These are phyloP conservation scores for Kurtzmaniella fragi DNA, from an alignment of 805 yeast species.

Conservation along the genomic window DNA sequence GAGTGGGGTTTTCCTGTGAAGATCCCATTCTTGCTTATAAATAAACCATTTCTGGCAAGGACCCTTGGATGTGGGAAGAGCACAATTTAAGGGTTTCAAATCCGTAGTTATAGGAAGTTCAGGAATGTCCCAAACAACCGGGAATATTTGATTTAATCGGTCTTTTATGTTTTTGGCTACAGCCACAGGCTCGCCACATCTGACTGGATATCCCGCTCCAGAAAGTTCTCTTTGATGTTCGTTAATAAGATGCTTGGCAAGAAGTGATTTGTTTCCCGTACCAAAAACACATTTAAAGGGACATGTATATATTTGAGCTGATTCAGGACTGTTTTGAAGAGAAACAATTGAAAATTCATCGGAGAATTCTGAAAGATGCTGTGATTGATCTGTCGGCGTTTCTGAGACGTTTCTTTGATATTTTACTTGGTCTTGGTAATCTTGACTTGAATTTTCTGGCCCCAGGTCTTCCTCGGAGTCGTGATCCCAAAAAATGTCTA, in stretches of 20 bases:
- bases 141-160: slow-evolving; percentile 13
- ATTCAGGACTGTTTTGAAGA: background rate
- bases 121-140: slow-evolving; percentile 18
- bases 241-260: slow-evolving; percentile 20
- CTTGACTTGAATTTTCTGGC: too few species aligned
- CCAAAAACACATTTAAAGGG: slow-evolving; percentile 23
- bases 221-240: slow-evolving; percentile 14
- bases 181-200: background rate
- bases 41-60: slow-evolving; percentile 14
- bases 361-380: background rate
- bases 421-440: too few species aligned
- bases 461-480: too few species aligned
- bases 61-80: slow-evolving; percentile 4
- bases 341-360: background rate
- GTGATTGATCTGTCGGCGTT: background rate
- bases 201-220: slow-evolving; percentile 22
- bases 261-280: slow-evolving; percentile 22
- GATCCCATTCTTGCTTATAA: slow-evolving; percentile 9
- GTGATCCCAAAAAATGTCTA: too few species aligned
- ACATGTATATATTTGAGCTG: slow-evolving; percentile 13
- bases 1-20: slow-evolving; percentile 13
- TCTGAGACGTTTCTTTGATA: too few species aligned
- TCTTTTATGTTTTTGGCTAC: background rate
- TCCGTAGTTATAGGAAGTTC: slow-evolving; percentile 16
- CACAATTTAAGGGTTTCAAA: slow-evolving; percentile 14